A percentile compares a stretch with the other conserved stretches of the same genome.
Evolutionary conservation across 352 stramenopile genomes (phyloP).

Genomic region (Pythium plurisporium): DNA sequence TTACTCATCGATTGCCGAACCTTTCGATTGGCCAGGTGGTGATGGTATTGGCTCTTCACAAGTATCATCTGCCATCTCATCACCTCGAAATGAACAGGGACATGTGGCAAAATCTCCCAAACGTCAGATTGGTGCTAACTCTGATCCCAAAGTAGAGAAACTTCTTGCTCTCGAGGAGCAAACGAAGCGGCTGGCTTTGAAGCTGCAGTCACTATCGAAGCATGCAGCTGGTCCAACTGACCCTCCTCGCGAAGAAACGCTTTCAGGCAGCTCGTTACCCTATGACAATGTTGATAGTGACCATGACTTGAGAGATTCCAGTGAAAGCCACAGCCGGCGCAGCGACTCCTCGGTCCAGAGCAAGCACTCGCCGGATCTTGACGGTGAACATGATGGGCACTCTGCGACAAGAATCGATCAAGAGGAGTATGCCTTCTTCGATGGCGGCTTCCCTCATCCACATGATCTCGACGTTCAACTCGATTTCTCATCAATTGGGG

Average conservation of each 20-base stretch:
- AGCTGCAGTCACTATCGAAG: slow-evolving; percentile 9
- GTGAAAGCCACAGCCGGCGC: no score
- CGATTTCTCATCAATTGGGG: slow-evolving; percentile 50
- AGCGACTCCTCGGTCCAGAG: no score
- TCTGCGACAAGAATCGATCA: slow-evolving; percentile 5
- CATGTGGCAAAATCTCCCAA: not conserved
- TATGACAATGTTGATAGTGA: not conserved
- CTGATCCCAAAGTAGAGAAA: slow-evolving; percentile 16
- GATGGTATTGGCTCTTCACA: not conserved
- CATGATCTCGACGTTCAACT: slow-evolving; percentile 20
- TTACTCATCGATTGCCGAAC: not conserved
- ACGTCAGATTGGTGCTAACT: not conserved
- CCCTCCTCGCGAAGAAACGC: no score
- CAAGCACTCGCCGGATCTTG: no score
- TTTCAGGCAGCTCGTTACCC: no score
- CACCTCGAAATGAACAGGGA: not conserved
- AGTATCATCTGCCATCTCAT: not conserved
- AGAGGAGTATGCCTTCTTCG: slow-evolving; percentile 1
- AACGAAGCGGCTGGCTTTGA: slow-evolving; percentile 17
- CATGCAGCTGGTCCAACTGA: no score
- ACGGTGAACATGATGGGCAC: not conserved
- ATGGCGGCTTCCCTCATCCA: not conserved
- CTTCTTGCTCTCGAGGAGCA: slow-evolving; percentile 14
- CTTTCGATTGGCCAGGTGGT: slow-evolving; percentile 1
- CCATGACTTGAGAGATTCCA: no score